Conservation (phyloP, 2,329 filamentous ascomycete species). For the Fusarium verticillioides region DNA sequence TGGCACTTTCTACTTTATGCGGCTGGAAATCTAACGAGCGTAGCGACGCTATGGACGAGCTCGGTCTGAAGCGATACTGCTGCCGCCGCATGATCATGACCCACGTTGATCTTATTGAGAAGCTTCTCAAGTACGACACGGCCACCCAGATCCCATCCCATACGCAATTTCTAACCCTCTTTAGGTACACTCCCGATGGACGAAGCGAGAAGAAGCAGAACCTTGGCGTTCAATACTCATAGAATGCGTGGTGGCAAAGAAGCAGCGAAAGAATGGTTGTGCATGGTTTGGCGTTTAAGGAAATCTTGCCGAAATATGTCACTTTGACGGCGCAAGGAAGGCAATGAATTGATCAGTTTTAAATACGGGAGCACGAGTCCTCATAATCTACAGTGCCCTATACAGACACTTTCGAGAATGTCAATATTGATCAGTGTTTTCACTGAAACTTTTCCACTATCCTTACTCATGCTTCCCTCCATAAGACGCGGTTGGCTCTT, state of each 20-base stretch:
- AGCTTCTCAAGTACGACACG: constrained; percentile 83
- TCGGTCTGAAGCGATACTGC: constrained; percentile 95
- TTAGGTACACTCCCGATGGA: constrained; percentile 70
- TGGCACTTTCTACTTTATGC: not conserved
- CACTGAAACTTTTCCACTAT: not conserved
- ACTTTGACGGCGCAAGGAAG: constrained; percentile 46
- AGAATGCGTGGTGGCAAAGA: constrained; percentile 16
- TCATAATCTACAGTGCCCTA: constrained; percentile 19
- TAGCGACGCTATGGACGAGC: constrained; percentile 95
- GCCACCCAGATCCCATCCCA: not conserved
- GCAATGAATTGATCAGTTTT: constrained; percentile 36
- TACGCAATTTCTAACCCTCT: constrained; percentile 18
- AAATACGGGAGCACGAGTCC: constrained; percentile 24
- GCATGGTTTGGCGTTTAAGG: constrained; percentile 51
- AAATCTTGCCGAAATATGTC: constrained; percentile 42
- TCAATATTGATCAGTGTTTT: not conserved
- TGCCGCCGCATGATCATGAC: constrained; percentile 99
- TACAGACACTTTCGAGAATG: constrained; percentile 7
- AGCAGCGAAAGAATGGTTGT: constrained; percentile 30
- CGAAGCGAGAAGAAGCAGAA: constrained; percentile 70
- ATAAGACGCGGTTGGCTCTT: not conserved
- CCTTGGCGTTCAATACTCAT: constrained; percentile 50
- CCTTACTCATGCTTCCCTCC: not conserved
- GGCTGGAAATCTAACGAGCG: constrained; percentile 40
- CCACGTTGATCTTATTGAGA: constrained; percentile 98